phyloP scores from a whole-genome alignment of 345 rosid species.

The Fremontodendron californicum region DNA sequence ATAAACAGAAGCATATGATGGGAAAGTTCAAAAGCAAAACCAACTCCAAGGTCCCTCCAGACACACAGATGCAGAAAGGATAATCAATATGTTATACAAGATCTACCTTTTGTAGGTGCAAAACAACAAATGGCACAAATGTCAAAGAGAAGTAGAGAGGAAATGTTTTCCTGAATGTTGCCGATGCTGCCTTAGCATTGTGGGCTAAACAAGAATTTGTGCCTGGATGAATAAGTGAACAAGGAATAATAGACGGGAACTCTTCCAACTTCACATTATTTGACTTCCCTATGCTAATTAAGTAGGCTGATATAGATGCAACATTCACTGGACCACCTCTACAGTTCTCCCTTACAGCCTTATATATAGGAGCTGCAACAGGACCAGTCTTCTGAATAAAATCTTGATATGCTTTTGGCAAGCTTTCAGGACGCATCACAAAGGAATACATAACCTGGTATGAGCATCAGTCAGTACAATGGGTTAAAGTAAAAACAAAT shows the following conservation, averaged over 20 bases:
- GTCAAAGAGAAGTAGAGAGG: slow-evolving; percentile 94
- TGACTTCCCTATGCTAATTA: slow-evolving; percentile 43
- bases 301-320: slow-evolving; percentile 62
- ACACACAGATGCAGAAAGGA: background rate
- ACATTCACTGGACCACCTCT: slow-evolving; percentile 82
- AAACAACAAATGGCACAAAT: slow-evolving; percentile 92
- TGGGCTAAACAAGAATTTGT: slow-evolving; percentile 73
- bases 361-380: slow-evolving; percentile 78
- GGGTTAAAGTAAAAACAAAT: background rate
- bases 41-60: background rate
- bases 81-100: slow-evolving; percentile 13
- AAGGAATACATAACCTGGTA: slow-evolving; percentile 83
- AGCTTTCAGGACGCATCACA: slow-evolving; percentile 94
- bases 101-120: slow-evolving; percentile 81
- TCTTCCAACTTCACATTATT: slow-evolving; percentile 61
- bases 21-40: background rate
- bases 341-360: slow-evolving; percentile 88
- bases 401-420: slow-evolving; percentile 90
- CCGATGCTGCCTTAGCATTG: slow-evolving; percentile 83
- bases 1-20: background rate
- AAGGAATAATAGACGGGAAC: slow-evolving; percentile 80
- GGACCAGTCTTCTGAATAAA: slow-evolving; percentile 98
- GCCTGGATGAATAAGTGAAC: slow-evolving; percentile 85
- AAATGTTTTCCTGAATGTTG: slow-evolving; percentile 91
- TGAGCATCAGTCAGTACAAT: background rate